Evolutionary conservation across 2,329 filamentous ascomycete genomes (phyloP), one percentile per base, ranked within the genome.

Genomic region (Aspergillus candidus): DNA sequence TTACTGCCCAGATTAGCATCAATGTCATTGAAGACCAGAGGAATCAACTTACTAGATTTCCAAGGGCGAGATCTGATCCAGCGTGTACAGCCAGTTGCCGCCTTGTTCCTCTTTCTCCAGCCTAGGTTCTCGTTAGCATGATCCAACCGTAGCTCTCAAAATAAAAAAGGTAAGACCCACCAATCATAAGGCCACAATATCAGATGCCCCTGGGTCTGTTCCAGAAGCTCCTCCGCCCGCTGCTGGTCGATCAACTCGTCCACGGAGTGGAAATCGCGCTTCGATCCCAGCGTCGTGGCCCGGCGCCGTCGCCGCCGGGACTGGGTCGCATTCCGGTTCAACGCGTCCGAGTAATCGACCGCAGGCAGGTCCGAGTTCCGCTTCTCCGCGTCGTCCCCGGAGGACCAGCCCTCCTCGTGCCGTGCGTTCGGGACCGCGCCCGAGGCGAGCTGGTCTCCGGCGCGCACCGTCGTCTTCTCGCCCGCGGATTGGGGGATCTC

Each of bases 151-250:
- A 65, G 22, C 15, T 40, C 12, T 18, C 4, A 31, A 17, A 33
- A 14, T n/a, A 29, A n/a, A 13, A 13, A 39, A 35, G n/a, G 22
- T 13, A 46, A 17, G 4, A 49, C 72, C 54, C 64, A 78, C 80
- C 94, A 98, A 59, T 98, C 88, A 67, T 97, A 95, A 5, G 93
- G 93, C 74, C 94, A 98, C 51, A 88, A 73, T 18, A 98, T 90
- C 41, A 98, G 67, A 62, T 90, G 83, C 1, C 93, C 93, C 66
- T 97, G 91, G 18, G 93, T 78, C 71, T 93, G 71, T 51, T 80
- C 79, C 53, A 96, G 72, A 54, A 97, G 69, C 55, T 87, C 84
- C 62, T 94, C 90, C 1, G 89, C 87, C 53, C 94, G 87, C 5
- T 78, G 76, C 43, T 79, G 80, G 22, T 78, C 76, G 41, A 96